These are phyloP conservation scores for Coemansia sp. DNA, from an alignment of 192 early-diverging fungal species.

Conservation along the genomic window DNA sequence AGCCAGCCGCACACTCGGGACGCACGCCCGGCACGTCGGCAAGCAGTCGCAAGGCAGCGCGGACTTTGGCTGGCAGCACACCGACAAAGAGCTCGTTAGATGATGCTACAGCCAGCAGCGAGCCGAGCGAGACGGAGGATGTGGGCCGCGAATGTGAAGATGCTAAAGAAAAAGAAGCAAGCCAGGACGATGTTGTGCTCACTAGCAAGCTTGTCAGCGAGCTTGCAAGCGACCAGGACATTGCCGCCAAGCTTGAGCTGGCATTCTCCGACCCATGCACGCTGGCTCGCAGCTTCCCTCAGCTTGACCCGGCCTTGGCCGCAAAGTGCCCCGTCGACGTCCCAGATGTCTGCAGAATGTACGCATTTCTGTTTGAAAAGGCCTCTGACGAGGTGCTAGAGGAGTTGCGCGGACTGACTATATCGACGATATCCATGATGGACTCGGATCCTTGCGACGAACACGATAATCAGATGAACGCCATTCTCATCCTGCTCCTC, in stretches of 20 bases:
- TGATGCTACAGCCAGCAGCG: not conserved
- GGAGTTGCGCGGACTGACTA: slow-evolving; percentile 36
- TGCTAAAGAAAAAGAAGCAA: not conserved
- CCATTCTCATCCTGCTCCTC: slow-evolving; percentile 48
- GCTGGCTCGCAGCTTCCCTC: slow-evolving; percentile 53
- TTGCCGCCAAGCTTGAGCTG: slow-evolving; percentile 30
- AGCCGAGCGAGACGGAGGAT: not conserved
- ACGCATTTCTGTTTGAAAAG: slow-evolving; percentile 11
- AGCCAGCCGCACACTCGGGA: not conserved
- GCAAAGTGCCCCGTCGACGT: slow-evolving; percentile 51
- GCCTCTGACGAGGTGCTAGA: slow-evolving; percentile 17
- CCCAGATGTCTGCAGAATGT: slow-evolving; percentile 35
- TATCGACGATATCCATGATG: slow-evolving; percentile 29
- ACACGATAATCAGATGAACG: slow-evolving; percentile 47
- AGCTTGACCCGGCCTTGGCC: slow-evolving; percentile 18
- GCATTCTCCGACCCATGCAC: slow-evolving; percentile 51
- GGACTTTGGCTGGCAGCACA: slow-evolving; percentile 1
- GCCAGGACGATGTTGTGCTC: slow-evolving; percentile 15
- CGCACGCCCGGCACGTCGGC: not conserved
- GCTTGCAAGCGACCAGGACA: slow-evolving; percentile 24
- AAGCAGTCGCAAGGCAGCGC: not conserved
- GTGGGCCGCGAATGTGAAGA: not conserved
- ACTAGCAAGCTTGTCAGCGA: slow-evolving; percentile 22
- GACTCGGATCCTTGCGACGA: slow-evolving; percentile 47
- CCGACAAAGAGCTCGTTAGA: not conserved